These are phyloP conservation scores for Podospora comata DNA, from an alignment of 495 filamentous ascomycete species.

Conservation along the genomic window DNA sequence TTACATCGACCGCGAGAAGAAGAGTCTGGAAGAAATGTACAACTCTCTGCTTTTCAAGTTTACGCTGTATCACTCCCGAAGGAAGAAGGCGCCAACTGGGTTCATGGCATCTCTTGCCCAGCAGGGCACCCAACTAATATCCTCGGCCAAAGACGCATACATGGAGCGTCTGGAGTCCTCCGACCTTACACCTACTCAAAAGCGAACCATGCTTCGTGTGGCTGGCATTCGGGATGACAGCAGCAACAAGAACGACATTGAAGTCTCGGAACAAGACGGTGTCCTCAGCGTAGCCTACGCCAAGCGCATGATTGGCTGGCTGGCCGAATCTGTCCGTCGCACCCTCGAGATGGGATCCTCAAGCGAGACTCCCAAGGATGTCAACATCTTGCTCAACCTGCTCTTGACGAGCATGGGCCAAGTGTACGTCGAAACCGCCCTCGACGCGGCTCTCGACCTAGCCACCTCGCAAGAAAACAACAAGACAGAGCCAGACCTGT, in stretches of 20 bases:
- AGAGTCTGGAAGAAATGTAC: constrained; percentile 86
- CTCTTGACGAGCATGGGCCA: constrained; percentile 87
- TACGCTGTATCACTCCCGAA: constrained; percentile 81
- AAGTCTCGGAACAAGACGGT: constrained; percentile 86
- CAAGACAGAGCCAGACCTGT: constrained; percentile 84
- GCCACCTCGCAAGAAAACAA: constrained; percentile 69
- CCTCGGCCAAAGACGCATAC: constrained; percentile 79
- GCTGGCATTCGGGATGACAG: constrained; percentile 63
- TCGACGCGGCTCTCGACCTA: constrained; percentile 79
- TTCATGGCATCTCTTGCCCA: constrained; percentile 90
- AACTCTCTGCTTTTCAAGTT: constrained; percentile 93
- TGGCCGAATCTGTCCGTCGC: constrained; percentile 93
- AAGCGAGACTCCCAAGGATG: constrained; percentile 90
- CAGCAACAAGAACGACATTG: constrained; percentile 68
- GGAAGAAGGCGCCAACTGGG: constrained; percentile 77
- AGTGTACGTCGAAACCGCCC: constrained; percentile 88
- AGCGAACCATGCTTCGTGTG: constrained; percentile 78
- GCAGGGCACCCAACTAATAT: constrained; percentile 75
- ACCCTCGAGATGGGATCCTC: constrained; percentile 82
- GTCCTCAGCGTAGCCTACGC: constrained; percentile 75
- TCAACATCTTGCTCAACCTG: constrained; percentile 78
- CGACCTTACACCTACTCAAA: constrained; percentile 78
- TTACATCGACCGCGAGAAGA: constrained; percentile 92
- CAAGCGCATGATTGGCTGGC: constrained; percentile 96
- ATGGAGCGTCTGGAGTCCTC: constrained; percentile 80